Evolutionary conservation across 2,329 filamentous ascomycete genomes (phyloP), one percentile per base, ranked within the genome.

Genomic region (Rhinocladiella mackenziei): DNA sequence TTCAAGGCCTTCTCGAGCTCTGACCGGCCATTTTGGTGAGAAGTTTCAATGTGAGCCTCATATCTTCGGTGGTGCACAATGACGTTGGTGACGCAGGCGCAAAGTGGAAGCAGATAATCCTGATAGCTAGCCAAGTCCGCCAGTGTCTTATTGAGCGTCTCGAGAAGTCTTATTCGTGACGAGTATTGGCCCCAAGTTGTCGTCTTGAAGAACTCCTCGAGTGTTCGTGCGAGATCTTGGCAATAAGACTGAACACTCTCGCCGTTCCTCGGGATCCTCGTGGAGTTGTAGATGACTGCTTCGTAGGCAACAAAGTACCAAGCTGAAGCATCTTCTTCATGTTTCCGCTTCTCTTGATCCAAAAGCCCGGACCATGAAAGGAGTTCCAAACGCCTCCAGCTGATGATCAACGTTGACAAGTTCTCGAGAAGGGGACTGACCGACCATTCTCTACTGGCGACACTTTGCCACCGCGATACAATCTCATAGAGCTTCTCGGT

Each of bases 291-390:
- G 55, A 98, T 77, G 30, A 94, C 79, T 3, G 84, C 87, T 64
- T 97, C 88, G 59, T 96, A 98, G 1, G 91, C 89, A 48, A 97
- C 77, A 58, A 96, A 98, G 83, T 89, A 98, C 92, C 92, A 98
- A 11, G 84, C 83, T 57, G 81, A 83, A 2, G 91, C 89, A 59
- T 88, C 83, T 36, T 86, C 77, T 15, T 82, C 73, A 56, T 83
- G 89, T 57, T 84, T 88, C 40, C 78, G 74, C 26, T 81, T 75
- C 64, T 98, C 92, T 62, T 86, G 80, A 55, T 95, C 87, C 48
- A 98, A 84, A 2, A 98, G 67, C 30, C 83, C 85, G 25, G 86
- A 82, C 92, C 92, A 98, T 0, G 91, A 96, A 0, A 86, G 84
- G 18, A 98, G 73, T 60, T 98, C 92, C 22, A 98, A 73, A 47